phyloP scores from a whole-genome alignment of 1,284 basidiomycete species.

The Anthracocystis panici-leucophaei region DNA sequence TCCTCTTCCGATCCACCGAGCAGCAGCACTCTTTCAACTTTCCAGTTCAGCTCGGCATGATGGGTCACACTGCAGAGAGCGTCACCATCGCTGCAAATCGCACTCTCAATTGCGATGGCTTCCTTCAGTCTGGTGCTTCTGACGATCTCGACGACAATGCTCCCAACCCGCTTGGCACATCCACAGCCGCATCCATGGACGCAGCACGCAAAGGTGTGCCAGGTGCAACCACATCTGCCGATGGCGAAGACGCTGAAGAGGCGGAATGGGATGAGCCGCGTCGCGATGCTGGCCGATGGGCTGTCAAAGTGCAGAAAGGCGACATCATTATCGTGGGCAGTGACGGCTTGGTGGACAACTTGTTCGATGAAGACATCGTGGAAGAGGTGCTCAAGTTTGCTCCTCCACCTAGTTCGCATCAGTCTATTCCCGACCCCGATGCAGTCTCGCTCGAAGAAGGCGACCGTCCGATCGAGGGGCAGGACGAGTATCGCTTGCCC shows the following conservation, averaged over 20 bases:
- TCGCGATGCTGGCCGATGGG: conserved; percentile 78
- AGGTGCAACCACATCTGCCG: conserved; percentile 5
- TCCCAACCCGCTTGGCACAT: conserved; percentile 47
- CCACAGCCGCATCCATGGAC: conserved; percentile 41
- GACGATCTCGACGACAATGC: conserved; percentile 56
- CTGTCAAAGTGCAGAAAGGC: conserved; percentile 82
- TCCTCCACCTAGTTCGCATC: conserved; percentile 32
- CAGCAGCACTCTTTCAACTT: conserved; percentile 98
- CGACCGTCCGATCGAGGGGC: conserved; percentile 18
- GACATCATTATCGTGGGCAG: conserved; percentile 90
- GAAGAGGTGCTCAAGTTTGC: conserved; percentile 83
- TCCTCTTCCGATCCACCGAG: conserved; percentile 88
- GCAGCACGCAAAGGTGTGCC: conserved; percentile 33
- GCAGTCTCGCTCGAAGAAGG: conserved; percentile 21
- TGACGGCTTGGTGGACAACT: conserved; percentile 91
- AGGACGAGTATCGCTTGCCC: conserved; percentile 40
- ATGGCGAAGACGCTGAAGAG: conserved; percentile 48
- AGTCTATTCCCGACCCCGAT: conserved; percentile 23
- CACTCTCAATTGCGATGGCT: conserved; percentile 53
- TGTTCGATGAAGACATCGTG: conserved; percentile 93
- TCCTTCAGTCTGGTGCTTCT: conserved; percentile 51
- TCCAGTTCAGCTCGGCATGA: conserved; percentile 86
- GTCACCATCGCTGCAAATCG: conserved; percentile 70
- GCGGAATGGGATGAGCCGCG: conserved; percentile 64
- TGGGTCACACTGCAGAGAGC: conserved; percentile 77